Conservation (phyloP, 805 yeast genomes). For the Phaffomyces thermotolerans region DNA sequence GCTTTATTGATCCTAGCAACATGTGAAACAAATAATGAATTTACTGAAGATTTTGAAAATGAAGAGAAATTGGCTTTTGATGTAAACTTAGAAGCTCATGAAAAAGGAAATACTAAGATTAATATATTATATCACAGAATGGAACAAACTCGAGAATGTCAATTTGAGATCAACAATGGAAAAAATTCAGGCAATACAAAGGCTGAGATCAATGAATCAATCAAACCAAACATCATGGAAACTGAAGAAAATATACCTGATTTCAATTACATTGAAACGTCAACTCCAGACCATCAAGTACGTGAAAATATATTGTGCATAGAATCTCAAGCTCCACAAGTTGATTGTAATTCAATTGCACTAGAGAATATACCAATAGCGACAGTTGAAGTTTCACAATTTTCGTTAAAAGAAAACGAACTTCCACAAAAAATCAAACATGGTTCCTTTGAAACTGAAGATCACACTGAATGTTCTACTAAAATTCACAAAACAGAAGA, state of each 20-base stretch:
- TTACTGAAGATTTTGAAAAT: too few species aligned
- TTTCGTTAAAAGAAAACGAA: neutral
- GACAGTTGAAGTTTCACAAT: neutral
- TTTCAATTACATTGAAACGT: neutral
- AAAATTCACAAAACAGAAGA: neutral
- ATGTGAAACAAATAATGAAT: too few species aligned
- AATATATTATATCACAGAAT: too few species aligned
- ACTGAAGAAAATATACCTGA: too few species aligned
- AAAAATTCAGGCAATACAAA: neutral
- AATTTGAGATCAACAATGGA: neutral
- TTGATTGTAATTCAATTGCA: neutral
- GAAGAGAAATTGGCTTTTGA: neutral
- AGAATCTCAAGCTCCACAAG: neutral
- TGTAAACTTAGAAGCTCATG: neutral
- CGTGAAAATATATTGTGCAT: too few species aligned
- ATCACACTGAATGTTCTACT: neutral
- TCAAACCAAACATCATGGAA: neutral
- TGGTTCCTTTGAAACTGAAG: neutral
- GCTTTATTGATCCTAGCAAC: too few species aligned
- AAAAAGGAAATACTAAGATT: neutral
- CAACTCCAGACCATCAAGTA: neutral
- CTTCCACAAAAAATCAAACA: too few species aligned
- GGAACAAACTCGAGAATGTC: neutral
- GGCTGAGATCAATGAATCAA: neutral
- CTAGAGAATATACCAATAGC: neutral